phyloP scores from a whole-genome alignment of 2,329 filamentous ascomycete genomes.

The Fusarium buharicum region DNA sequence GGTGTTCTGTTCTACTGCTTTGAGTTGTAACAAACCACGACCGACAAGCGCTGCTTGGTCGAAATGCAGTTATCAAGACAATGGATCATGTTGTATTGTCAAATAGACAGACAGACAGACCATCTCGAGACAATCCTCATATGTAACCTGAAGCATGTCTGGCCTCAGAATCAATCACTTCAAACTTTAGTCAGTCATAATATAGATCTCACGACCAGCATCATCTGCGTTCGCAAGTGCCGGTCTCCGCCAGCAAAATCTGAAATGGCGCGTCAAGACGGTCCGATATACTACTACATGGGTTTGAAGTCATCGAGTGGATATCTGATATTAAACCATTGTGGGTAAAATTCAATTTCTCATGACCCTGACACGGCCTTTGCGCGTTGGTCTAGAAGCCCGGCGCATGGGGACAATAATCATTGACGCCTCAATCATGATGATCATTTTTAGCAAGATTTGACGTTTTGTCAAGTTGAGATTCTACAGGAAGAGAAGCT shows the following conservation, averaged over 20 bases:
- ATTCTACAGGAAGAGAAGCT: too few relatives aligned
- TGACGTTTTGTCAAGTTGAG: too few relatives aligned
- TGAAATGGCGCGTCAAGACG: constrained; percentile 27
- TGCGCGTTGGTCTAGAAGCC: constrained; percentile 11
- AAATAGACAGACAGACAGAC: neutral
- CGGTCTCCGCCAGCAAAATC: constrained; percentile 19
- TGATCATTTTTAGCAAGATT: neutral
- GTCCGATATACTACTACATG: constrained; percentile 30
- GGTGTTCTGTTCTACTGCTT: neutral
- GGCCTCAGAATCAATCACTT: constrained; percentile 9
- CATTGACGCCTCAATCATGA: neutral
- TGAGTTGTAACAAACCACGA: neutral
- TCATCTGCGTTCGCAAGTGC: constrained; percentile 23
- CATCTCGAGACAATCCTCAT: constrained; percentile 3
- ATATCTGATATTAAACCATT: constrained; percentile 25
- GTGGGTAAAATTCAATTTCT: constrained; percentile 20
- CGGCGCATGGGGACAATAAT: neutral
- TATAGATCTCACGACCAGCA: constrained; percentile 3
- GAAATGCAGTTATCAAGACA: too few relatives aligned
- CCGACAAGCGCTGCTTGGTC: neutral
- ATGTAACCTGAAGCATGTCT: constrained; percentile 26
- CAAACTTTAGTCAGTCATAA: neutral
- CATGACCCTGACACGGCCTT: constrained; percentile 17
- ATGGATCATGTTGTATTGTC: too few relatives aligned
- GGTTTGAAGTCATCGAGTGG: constrained; percentile 14